Evolutionary conservation across 2,329 filamentous ascomycete genomes (phyloP), one percentile per base, ranked within the genome.

Genomic region (Gremmenia infestans): DNA sequence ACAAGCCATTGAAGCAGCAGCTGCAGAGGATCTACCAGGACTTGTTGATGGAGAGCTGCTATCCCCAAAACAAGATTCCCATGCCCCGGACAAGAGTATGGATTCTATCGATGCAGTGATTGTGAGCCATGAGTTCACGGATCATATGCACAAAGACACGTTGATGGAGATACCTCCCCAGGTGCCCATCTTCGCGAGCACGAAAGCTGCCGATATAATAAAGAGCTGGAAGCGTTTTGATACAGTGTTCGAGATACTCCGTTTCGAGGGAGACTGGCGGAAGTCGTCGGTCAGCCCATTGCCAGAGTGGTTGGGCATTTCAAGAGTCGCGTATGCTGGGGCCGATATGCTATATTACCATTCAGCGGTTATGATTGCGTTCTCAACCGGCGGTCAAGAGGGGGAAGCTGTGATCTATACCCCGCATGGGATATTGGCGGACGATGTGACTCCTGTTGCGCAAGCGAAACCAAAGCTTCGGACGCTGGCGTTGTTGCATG

Each of bases 61-160:
- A 11, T 32, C 28, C 8, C 8, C 25, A 15, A 19, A 45, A 11
- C 15, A 17, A 46, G 52, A 52, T 39, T 32, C 43, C n/a, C 17
- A 15, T 50, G 7, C 5, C 35, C 47, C 56, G 37, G 1, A 37
- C 19, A 28, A 35, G 32, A 53, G 22, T 17, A 25, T 39, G 6
- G 46, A 36, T 12, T 73, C 75, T 46, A 78, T 87, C 32, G 84
- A 88, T 65, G 78, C 72, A 2, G 81, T 87, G 2, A 74, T 76
- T 28, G 74, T 87, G 35, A 81, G 77, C 15, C 84, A 88, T 65
- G 84, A 87, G 66, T 88, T 87, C 62, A 87, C 84, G 1, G 84
- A 88, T 64, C 85, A 87, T 65, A 87, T 82, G 67, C 83, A 87
- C 65, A 74, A 78, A 57, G 75, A 78, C 3, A 87, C 84, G 14